Evolutionary conservation across 257 asterid genomes (phyloP).

Genomic region (Cinchona pubescens): DNA sequence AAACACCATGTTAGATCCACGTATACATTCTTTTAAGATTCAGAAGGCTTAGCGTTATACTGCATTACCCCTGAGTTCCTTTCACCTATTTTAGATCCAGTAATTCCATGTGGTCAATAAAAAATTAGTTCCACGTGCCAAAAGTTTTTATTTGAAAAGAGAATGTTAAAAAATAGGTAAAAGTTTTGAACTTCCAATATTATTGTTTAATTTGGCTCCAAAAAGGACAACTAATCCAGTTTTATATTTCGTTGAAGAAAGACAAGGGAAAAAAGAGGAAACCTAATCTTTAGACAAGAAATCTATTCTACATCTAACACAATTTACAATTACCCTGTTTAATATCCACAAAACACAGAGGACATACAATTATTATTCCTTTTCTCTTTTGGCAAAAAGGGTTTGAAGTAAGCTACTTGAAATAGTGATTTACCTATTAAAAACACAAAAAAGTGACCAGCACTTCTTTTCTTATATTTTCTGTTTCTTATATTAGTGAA

Average conservation of each 20-base stretch:
- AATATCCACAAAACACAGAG: background rate
- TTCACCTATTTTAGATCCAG: background rate
- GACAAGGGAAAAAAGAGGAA: background rate
- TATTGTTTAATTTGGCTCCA: background rate
- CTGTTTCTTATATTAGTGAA: background rate
- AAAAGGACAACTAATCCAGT: background rate
- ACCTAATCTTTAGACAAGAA: background rate
- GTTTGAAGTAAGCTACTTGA: background rate
- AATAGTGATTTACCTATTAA: too few relatives aligned
- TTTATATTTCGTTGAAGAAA: background rate
- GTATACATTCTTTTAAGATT: background rate
- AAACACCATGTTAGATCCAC: background rate
- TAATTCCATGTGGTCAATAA: background rate
- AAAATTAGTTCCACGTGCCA: background rate
- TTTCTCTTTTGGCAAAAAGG: background rate
- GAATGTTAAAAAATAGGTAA: background rate
- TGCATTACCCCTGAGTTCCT: background rate
- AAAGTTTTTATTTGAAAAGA: background rate
- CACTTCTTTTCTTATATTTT: too few relatives aligned
- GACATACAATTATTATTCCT: too few relatives aligned
- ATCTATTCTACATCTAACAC: too few relatives aligned
- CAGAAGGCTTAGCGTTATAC: too few relatives aligned
- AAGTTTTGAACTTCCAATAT: background rate
- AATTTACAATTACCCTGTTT: too few relatives aligned
- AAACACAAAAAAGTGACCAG: too few relatives aligned